Conservation (phyloP, 2,329 filamentous ascomycete species). For the Fusarium sp. region DNA sequence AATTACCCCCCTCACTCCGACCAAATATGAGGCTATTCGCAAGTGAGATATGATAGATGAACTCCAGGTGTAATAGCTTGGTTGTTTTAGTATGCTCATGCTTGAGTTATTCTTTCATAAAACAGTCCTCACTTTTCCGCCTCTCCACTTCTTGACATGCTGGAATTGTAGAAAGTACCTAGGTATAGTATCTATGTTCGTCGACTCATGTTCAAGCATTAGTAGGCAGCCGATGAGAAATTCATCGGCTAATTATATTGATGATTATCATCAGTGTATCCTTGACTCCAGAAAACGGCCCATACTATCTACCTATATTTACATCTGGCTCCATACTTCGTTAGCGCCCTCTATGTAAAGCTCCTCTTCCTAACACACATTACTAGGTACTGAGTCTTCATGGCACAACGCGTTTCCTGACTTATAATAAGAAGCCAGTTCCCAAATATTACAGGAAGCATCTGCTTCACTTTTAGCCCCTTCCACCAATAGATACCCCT, state of each 20-base stretch:
- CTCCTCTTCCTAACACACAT: slow-evolving; percentile 26
- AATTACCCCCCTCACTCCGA: slow-evolving; percentile 15
- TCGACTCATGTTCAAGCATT: background rate
- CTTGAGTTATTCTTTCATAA: background rate
- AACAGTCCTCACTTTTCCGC: background rate
- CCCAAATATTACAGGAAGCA: slow-evolving; percentile 45
- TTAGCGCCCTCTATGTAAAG: slow-evolving; percentile 11
- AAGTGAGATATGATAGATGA: background rate
- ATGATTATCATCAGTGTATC: background rate
- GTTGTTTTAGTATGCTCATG: background rate
- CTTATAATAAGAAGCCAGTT: slow-evolving; percentile 44
- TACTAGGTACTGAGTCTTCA: background rate
- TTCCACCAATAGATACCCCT: slow-evolving; percentile 28
- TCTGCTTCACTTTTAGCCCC: slow-evolving; percentile 32
- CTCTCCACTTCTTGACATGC: background rate
- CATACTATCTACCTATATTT: slow-evolving; percentile 15
- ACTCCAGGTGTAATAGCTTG: background rate
- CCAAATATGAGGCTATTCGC: slow-evolving; percentile 23
- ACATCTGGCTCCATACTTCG: slow-evolving; percentile 30
- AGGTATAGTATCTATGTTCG: background rate
- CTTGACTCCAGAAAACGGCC: background rate
- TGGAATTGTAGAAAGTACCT: background rate
- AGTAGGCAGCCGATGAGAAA: background rate
- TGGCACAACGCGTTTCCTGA: slow-evolving; percentile 1
- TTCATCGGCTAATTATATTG: background rate